These are phyloP conservation scores for Wickerhamomyces bisporus DNA, from an alignment of 805 yeast species.

Conservation along the genomic window DNA sequence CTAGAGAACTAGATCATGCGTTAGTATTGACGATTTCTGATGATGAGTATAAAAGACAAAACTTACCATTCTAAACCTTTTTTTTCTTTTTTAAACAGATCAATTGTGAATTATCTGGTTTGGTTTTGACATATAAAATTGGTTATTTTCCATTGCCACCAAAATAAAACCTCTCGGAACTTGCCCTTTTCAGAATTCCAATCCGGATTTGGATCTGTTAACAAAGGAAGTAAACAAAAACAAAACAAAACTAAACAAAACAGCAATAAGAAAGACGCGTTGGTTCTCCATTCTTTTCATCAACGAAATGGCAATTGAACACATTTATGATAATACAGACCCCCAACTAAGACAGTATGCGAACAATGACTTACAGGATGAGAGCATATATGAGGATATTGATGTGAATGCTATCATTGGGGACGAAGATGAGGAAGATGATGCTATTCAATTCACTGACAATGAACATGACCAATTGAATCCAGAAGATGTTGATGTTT, in stretches of 20 bases:
- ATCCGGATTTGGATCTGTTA: no score
- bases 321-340: neutral
- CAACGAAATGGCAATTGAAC: neutral
- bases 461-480: conserved; percentile 14
- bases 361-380: conserved; percentile 5
- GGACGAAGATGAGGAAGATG: conserved; percentile 11
- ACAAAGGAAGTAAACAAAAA: no score
- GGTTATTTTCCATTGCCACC: no score
- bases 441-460: conserved; percentile 6
- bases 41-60: neutral
- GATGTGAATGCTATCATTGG: conserved; percentile 27
- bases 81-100: no score
- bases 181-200: no score
- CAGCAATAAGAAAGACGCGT: no score
- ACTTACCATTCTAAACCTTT: conserved; percentile 1
- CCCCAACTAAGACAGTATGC: conserved; percentile 1
- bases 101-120: no score
- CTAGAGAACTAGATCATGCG: conserved; percentile 29
- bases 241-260: no score
- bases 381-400: conserved; percentile 21
- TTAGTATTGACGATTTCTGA: conserved; percentile 1
- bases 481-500: conserved; percentile 25
- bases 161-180: no score
- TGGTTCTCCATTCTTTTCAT: no score
- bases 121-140: no score